phyloP scores from a whole-genome alignment of 768 basidiomycete genomes.

The Artomyces pyxidatus region DNA sequence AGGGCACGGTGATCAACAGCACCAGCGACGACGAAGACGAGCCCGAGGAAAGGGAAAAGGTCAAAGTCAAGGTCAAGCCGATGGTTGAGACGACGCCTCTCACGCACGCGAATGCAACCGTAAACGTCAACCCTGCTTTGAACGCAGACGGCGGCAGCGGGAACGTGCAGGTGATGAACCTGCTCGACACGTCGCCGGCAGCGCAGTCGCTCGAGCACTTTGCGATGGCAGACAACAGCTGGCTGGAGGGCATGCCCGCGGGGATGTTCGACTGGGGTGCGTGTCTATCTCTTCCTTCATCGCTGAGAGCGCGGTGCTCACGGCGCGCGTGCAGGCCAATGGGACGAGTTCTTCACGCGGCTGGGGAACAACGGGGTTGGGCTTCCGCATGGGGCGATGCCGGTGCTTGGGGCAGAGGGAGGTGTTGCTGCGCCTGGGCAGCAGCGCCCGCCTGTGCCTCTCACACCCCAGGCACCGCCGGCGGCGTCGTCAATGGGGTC shows the following conservation, averaged over 20 bases:
- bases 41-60: constrained; percentile 3
- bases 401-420: background rate
- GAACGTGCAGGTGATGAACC: constrained; percentile 72
- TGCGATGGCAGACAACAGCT: constrained; percentile 57
- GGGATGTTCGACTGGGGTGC: constrained; percentile 85
- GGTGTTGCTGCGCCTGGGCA: background rate
- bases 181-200: constrained; percentile 54
- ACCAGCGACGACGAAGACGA: constrained; percentile 28
- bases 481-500: background rate
- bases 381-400: background rate
- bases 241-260: constrained; percentile 73
- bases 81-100: constrained; percentile 54
- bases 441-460: background rate
- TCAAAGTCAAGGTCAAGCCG: background rate
- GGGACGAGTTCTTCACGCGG: constrained; percentile 75
- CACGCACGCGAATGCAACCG: constrained; percentile 24
- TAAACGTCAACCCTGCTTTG: constrained; percentile 72
- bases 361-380: constrained; percentile 6
- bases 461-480: background rate
- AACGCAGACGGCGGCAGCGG: constrained; percentile 34
- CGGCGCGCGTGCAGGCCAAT: constrained; percentile 49
- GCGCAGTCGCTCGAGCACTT: constrained; percentile 48
- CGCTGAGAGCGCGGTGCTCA: background rate
- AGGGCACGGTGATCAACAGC: constrained; percentile 44
- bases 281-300: constrained; percentile 18